Conservation (phyloP, 1,284 basidiomycete genomes). For the Xanthoconium separans region DNA sequence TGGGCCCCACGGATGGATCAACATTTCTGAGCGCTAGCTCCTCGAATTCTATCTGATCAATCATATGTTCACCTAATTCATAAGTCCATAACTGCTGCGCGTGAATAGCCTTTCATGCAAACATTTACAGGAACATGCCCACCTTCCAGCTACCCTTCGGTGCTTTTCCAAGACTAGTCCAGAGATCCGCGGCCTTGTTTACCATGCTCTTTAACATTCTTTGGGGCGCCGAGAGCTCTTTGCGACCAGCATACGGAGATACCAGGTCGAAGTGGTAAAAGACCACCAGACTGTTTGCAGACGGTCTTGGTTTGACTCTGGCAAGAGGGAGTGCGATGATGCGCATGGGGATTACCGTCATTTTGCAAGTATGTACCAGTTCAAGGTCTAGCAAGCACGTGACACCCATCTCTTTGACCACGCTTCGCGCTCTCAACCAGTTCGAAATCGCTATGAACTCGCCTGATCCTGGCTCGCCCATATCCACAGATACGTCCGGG, state of each 20-base stretch:
- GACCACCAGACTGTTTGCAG: constrained; percentile 31
- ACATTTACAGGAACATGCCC: constrained; percentile 13
- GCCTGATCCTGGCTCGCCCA: constrained; percentile 34
- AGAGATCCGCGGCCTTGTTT: constrained; percentile 51
- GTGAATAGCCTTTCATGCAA: constrained; percentile 2
- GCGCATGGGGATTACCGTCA: constrained; percentile 38
- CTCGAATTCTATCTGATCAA: constrained; percentile 74
- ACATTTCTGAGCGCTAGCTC: constrained; percentile 69
- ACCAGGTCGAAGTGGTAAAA: constrained; percentile 48
- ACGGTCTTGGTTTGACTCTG: constrained; percentile 17
- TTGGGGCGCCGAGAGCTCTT: constrained; percentile 14
- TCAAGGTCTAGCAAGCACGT: constrained; percentile 21
- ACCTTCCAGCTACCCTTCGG: constrained; percentile 69
- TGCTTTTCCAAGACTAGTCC: constrained; percentile 67
- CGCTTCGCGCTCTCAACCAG: neutral
- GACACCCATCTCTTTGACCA: neutral
- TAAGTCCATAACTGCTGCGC: constrained; percentile 52
- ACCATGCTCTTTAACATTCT: constrained; percentile 42
- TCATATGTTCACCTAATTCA: constrained; percentile 60
- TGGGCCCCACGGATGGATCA: constrained; percentile 66
- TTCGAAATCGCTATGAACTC: constrained; percentile 27
- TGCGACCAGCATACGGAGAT: constrained; percentile 6
- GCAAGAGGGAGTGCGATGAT: constrained; percentile 49
- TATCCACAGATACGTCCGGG: constrained; percentile 36
- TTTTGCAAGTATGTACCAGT: constrained; percentile 2